Base-by-base conservation (phyloP, 495 filamentous ascomycete genomes). In the Aspergillus haitiensis region DNA sequence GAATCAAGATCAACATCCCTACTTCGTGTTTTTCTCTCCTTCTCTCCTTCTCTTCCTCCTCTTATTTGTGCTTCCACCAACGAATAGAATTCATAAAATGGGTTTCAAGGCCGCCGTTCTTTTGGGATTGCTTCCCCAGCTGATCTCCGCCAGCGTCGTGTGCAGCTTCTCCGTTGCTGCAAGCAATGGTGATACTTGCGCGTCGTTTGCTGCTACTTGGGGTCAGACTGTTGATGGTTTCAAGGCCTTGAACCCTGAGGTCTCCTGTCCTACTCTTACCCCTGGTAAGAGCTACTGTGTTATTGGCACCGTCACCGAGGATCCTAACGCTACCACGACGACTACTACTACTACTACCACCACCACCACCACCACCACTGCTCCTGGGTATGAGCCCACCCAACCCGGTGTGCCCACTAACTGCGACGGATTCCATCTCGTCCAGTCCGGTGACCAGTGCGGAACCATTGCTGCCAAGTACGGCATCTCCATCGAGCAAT, bases 351-450 rank as follows among this genome's bases (percentile, higher is more conserved):
- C 49, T 9, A 62, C 50, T 21, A 49, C 56, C 8, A 52, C 61
- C 34, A 46, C 21, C 5, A 7, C 57, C 21, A 60, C 56, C 21
- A 27, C 21, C 21, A 27, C 21, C 18, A 68, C 67, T 8, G 49
- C 52, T 31, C 72, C 75, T 27, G 21, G 21, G 1, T 27, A 27
- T 27, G 21, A 27, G 21, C 21, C 21, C 47, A 66, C 52, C 32
- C 68, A 73, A 60, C 56, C 70, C 4, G 71, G 70, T 7, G 72
- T 77, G 61, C 56, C 70, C 32, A 36, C 44, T 37, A 73, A 70
- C 59, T 79, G 75, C 58, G 67, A 73, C 51, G 58, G 32, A 3
- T 72, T 69, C 61, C 63, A 75, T 57, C 54, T 67, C 21, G 72
- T 73, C 13, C 33, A 44, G 32, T 12, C 18, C 10, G 70, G 68